Evolutionary conservation across 2,329 filamentous ascomycete genomes (phyloP), one percentile per base, ranked within the genome.

Genomic region (Cadophora luteo-olivacea): DNA sequence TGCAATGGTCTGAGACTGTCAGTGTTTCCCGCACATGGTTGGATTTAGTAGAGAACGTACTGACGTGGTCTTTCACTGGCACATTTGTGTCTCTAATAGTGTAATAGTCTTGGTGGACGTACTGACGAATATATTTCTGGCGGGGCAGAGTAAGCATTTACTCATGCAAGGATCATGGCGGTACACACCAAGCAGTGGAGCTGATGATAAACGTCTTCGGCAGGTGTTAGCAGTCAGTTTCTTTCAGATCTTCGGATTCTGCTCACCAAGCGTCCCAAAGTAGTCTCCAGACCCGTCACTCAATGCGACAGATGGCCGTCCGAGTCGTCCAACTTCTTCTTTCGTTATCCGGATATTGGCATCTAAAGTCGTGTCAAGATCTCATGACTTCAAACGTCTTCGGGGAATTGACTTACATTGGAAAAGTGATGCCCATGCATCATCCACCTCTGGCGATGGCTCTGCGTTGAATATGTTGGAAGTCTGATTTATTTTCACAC

Each of bases 81-180:
- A 63, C 41, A 19, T 63, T 63, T 4, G 25, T 63, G 24, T 49
- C 32, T 62, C 9, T 33, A 2, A 62, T 29, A 7, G 41, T 63
- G 45, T 63, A 63, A 9, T 63, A 63, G 12, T 63, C 61, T 38
- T 51, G 61, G 29, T 63, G 61, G 16, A 63, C 8, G 19, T 51
- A 51, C 52, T 63, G 45, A 11, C 61, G 25, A 14, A 63, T 36
- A 12, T 52, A 63, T 36, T 52, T 63, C 61, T 63, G 19, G 6
- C 22, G 1, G n/a, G n/a, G 5, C 7, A 22, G 16, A 6, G 41
- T 49, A 22, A 22, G n/a, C 6, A 49, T 22, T 3, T 8, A 19
- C 29, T 55, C 6, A 3, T 22, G 19, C 9, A 16, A 11, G 22
- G 9, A 14, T n/a, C 29, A 29, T 41, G 29, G 9, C 2, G 16